Conservation (phyloP, 768 basidiomycete genomes). For the Cyclocybe cylindracea region DNA sequence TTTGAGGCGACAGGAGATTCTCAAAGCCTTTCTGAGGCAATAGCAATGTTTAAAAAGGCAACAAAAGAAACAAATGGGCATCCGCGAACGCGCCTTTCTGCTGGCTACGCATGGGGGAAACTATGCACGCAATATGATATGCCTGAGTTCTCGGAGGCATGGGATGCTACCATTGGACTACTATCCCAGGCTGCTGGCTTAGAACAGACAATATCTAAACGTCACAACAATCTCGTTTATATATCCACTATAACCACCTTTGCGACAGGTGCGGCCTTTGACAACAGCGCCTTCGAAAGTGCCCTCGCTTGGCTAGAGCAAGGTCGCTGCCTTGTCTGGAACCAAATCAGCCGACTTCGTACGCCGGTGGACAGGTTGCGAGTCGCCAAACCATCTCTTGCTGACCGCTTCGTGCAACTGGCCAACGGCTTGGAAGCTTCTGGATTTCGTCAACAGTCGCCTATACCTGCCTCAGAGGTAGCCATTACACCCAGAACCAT, state of each 20-base stretch:
- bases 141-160: constrained; percentile 5
- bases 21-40: constrained; percentile 23
- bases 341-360: constrained; percentile 6
- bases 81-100: not conserved
- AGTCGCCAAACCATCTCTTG: not conserved
- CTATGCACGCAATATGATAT: constrained; percentile 11
- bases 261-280: constrained; percentile 15
- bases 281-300: not conserved
- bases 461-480: not conserved
- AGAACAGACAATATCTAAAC: constrained; percentile 13
- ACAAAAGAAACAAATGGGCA: not conserved
- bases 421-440: constrained; percentile 2
- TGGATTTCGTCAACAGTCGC: not conserved
- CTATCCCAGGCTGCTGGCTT: constrained; percentile 16
- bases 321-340: constrained; percentile 11
- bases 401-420: not conserved
- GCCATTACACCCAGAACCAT: not conserved
- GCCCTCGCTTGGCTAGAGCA: constrained; percentile 11
- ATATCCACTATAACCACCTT: constrained; percentile 5
- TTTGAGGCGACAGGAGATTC: constrained; percentile 22
- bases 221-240: constrained; percentile 7
- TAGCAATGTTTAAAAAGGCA: not conserved
- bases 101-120: constrained; percentile 19
- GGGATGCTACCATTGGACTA: constrained; percentile 6
- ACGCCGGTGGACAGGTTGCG: constrained; percentile 5